Evolutionary conservation across 306 rosid species (phyloP).

Genomic region (Elaeagnus macrophylla): DNA sequence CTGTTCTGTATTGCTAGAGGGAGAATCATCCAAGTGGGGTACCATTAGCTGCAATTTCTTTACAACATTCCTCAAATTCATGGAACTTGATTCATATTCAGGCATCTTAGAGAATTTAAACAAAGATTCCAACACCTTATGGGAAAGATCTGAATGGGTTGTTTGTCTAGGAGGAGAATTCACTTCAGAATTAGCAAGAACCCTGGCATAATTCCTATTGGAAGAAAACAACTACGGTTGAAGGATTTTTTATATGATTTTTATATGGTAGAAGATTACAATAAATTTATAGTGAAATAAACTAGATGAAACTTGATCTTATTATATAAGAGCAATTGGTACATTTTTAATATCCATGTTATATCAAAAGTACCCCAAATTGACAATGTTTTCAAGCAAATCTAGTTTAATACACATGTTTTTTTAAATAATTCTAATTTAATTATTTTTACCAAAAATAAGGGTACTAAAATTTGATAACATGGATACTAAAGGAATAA

Average conservation of each 20-base stretch:
- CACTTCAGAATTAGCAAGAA: slow-evolving; percentile 44
- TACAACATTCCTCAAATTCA: slow-evolving; percentile 77
- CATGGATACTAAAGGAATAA: too few species aligned
- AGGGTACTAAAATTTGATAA: too few species aligned
- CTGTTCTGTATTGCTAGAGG: slow-evolving; percentile 29
- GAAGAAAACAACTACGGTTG: slow-evolving; percentile 24
- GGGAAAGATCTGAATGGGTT: slow-evolving; percentile 56
- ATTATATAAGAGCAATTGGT: too few species aligned
- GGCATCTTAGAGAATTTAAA: slow-evolving; percentile 55
- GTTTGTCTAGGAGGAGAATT: slow-evolving; percentile 25
- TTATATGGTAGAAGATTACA: too few species aligned
- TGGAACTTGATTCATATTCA: slow-evolving; percentile 45
- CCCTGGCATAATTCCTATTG: slow-evolving; percentile 71
- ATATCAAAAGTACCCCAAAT: too few species aligned
- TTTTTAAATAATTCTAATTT: too few species aligned
- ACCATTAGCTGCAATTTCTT: slow-evolving; percentile 73
- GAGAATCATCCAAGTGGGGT: slow-evolving; percentile 42
- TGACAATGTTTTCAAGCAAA: too few species aligned
- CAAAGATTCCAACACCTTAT: slow-evolving; percentile 75
- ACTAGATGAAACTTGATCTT: too few species aligned
- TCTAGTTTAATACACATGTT: too few species aligned
- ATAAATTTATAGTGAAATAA: too few species aligned
- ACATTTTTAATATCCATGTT: too few species aligned
- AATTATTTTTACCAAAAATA: too few species aligned
- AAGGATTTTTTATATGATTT: slow-evolving; percentile 22